These are phyloP conservation scores for Babjeviella inositovora DNA, from an alignment of 805 yeast species.

Conservation along the genomic window DNA sequence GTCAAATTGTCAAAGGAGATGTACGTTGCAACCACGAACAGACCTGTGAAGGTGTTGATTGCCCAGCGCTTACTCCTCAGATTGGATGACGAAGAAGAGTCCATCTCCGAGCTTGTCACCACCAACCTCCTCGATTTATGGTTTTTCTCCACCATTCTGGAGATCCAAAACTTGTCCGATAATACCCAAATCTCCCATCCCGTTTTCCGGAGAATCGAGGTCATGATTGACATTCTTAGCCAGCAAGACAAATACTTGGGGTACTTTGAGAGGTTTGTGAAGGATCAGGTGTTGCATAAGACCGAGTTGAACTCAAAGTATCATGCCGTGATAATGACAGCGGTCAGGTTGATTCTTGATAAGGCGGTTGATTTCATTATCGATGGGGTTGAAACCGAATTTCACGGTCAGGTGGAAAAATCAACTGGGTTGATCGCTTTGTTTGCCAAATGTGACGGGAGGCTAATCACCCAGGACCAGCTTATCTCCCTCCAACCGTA, in stretches of 20 bases:
- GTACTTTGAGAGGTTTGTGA: slow-evolving; percentile 29
- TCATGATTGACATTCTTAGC: slow-evolving; percentile 20
- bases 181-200: slow-evolving; percentile 1
- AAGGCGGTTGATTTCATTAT: slow-evolving; percentile 16
- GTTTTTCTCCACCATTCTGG: slow-evolving; percentile 12
- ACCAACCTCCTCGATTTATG: slow-evolving; percentile 15
- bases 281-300: slow-evolving; percentile 19
- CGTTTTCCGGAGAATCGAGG: slow-evolving; percentile 6
- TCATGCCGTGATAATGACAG: slow-evolving; percentile 5
- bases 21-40: slow-evolving; percentile 17
- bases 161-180: too few relatives aligned
- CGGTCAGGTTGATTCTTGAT: slow-evolving; percentile 14
- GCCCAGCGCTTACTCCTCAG: slow-evolving; percentile 35
- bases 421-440: slow-evolving; percentile 34
- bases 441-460: slow-evolving; percentile 33
- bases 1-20: slow-evolving; percentile 32
- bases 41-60: slow-evolving; percentile 18
- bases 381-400: slow-evolving; percentile 12
- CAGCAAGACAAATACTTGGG: slow-evolving; percentile 20
- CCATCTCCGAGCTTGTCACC: slow-evolving; percentile 4
- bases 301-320: slow-evolving; percentile 6
- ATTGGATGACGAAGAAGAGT: slow-evolving; percentile 58
- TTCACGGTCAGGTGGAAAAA: slow-evolving; percentile 11
- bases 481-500: slow-evolving; percentile 50
- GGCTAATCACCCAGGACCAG: slow-evolving; percentile 50